Percentiles rank a stretch among this genome's conserved stretches.
These are phyloP conservation scores for Edaphochlamys debaryana DNA, from an alignment of 139 green algal species.

Conservation along the genomic window DNA sequence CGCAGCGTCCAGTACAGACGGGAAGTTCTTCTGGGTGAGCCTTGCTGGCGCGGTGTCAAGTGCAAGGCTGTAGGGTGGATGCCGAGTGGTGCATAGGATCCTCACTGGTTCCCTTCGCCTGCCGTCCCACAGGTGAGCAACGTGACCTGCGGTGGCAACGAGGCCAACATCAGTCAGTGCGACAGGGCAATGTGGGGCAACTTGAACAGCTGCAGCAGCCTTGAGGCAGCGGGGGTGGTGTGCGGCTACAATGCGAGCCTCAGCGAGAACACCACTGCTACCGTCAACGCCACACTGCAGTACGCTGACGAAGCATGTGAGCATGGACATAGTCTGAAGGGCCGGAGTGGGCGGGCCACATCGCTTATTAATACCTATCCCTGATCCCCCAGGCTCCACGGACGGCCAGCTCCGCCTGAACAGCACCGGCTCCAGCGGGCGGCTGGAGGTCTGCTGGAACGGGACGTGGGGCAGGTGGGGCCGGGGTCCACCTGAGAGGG, in stretches of 20 bases:
- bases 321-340: no score
- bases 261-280: neutral
- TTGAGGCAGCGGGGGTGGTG: neutral
- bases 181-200: neutral
- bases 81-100: no score
- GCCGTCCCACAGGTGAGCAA: neutral
- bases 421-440: no score
- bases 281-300: neutral
- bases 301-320: neutral
- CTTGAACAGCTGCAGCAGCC: neutral
- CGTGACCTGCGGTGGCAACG: neutral
- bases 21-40: slow-evolving; percentile 7
- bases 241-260: no score
- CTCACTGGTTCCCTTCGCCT: neutral
- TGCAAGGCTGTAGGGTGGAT: neutral
- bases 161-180: neutral
- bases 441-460: no score
- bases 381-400: no score
- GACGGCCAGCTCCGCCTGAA: no score
- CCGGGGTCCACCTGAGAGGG: no score
- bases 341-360: no score
- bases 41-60: neutral
- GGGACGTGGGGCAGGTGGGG: no score
- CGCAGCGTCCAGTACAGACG: neutral
- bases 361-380: no score